Base-by-base conservation (phyloP, 768 basidiomycete species). In the Lactarius evosmus region DNA sequence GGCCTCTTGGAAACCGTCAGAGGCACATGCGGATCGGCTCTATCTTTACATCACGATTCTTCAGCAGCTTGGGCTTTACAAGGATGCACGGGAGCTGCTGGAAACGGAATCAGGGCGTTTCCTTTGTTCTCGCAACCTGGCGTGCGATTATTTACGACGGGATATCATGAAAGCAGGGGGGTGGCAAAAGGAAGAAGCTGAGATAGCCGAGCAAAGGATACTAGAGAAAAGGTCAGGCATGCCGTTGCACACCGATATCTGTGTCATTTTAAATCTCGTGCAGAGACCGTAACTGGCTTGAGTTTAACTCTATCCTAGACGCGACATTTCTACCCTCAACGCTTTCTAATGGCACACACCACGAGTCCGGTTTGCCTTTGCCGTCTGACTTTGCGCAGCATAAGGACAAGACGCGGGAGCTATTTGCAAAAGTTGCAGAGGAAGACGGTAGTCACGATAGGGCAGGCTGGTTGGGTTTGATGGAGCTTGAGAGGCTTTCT, bases 211-310 rank as follows among this genome's bases (percentile, higher is more conserved):
- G 72, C 73, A 79, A 65, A 79, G 80, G 57, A 88, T 91, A 55
- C 63, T 73, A 46, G 83, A 88, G 60, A 80, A 82, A 69, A 82
- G 82, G 88, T 89, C 54, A 66, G 83, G 73, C 33, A 5, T 33
- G 50, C 36, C 41, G 8, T 36, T 30, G 46, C 38, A 55, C n/a
- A 55, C 29, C 29, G 33, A 29, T 49, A 55, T 64, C 32, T 9
- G 33, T 54, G 33, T 30, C 40, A 55, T 49, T 16, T 49, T 38
- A 46, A 19, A 29, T 34, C 59, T 54, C 63, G 11, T 70, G n/a
- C 59, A 83, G 91, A 40, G 89, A 93, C 70, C 87, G 90, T 40
- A 93, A 93, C 69, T 94, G 93, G 92, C 78, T 91, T 6, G 91
- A 92, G 69, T 92, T 93, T 71, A 73, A 91, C 49, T 82, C 90